Evolutionary conservation across 2,329 filamentous ascomycete species (phyloP), one percentile per base, ranked within the genome.

Genomic region (Calcarisporium arbuscula): DNA sequence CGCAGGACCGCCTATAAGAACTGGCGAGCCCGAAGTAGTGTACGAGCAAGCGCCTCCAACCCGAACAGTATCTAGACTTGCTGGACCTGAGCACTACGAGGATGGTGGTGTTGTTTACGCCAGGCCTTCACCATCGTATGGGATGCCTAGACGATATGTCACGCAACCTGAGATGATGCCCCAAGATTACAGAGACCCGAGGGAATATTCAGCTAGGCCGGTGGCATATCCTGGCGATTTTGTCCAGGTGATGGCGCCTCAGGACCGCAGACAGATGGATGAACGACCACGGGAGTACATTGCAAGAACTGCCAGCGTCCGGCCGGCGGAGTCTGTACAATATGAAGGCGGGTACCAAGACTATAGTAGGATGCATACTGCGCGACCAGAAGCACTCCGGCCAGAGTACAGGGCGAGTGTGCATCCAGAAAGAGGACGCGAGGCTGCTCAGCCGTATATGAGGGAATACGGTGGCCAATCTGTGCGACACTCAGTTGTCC

Each of bases 11-110:
- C 62, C 70, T 12, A 41, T 51, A 18, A 52, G 55, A 22, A 52
- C 55, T 16, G 57, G 65, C 12, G 75, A 79, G 19, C 61, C 67
- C 17, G 73, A 79, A 36, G 52, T 77, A 34, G 58, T 81, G 28
- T 87, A 88, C 47, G 85, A 90, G 50, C 73, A 81, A 45, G 59
- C 68, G 10, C 64, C 70, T 2, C 63, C 67, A n/a, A n/a, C n/a
- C 16, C 70, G 73, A 22, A 65, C 72, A 28, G 51, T 67, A 6
- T 69, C 73, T 5, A 68, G 72, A 39, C 67, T 72, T 37, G 56
- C 72, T 5, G 64, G 49, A 8, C 48, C 65, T 15, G 60, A 66
- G 8, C 56, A 65, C 3, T 68, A 67, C 36, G 65, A 71, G 18
- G 74, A 79, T 19, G 65, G 68, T 16, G 58, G 59, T 5, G 46